These are phyloP conservation scores for Verruconis gallopava DNA, from an alignment of 2,329 filamentous ascomycete species.

Conservation along the genomic window DNA sequence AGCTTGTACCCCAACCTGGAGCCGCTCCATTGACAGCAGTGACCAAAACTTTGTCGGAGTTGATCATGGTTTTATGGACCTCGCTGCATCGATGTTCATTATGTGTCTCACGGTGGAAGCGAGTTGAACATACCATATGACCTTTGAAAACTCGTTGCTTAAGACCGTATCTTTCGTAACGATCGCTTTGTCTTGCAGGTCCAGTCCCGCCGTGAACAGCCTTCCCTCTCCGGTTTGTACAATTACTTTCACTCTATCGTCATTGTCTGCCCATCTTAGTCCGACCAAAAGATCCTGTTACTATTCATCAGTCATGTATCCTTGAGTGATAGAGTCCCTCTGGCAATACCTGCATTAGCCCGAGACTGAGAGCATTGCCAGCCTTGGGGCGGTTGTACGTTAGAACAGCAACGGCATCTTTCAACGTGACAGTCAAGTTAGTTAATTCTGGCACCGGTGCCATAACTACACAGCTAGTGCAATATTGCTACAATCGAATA, in stretches of 20 bases:
- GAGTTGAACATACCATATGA: not conserved
- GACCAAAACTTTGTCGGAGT: conserved; percentile 15
- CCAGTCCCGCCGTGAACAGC: conserved; percentile 17
- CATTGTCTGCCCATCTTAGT: conserved; percentile 13
- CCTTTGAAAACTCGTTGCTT: conserved; percentile 10
- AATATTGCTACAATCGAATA: no score
- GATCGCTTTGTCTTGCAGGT: conserved; percentile 12
- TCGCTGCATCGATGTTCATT: conserved; percentile 11
- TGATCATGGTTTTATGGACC: conserved; percentile 14
- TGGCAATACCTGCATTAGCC: conserved; percentile 12
- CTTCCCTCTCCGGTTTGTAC: conserved; percentile 15
- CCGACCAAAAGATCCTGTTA: conserved; percentile 13
- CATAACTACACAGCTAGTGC: no score
- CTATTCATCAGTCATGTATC: no score
- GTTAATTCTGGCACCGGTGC: not conserved
- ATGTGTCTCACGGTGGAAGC: not conserved
- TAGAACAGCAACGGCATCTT: conserved; percentile 12
- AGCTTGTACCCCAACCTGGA: conserved; percentile 15
- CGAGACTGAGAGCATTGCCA: conserved; percentile 13
- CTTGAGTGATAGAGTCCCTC: no score
- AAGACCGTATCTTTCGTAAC: conserved; percentile 12
- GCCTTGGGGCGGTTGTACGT: conserved; percentile 16
- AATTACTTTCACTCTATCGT: conserved; percentile 13
- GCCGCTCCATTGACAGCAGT: conserved; percentile 17
- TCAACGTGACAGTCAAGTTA: not conserved